Evolutionary conservation across 2,329 filamentous ascomycete genomes (phyloP).

Genomic region (Arthrobotrys entomopaga): DNA sequence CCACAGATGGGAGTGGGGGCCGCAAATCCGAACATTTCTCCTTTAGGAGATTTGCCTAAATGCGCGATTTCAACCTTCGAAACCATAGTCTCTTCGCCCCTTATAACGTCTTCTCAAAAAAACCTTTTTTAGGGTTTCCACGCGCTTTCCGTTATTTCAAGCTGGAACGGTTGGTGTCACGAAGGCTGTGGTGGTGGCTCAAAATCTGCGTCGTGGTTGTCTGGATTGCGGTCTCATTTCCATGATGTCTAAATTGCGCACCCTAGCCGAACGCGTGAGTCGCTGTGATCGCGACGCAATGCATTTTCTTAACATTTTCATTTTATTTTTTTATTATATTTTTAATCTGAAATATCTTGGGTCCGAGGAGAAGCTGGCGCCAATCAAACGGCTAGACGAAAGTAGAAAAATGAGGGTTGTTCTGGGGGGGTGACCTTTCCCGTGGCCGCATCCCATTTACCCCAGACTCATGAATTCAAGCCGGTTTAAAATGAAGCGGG

Average conservation of each 20-base stretch:
- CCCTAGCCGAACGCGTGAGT: not conserved
- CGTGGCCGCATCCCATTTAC: constrained; percentile 42
- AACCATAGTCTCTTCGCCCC: constrained; percentile 35
- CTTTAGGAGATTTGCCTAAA: constrained; percentile 47
- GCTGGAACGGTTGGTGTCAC: not conserved
- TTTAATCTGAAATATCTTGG: not conserved
- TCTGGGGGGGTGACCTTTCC: not conserved
- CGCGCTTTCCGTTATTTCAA: constrained; percentile 41
- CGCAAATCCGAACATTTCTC: constrained; percentile 45
- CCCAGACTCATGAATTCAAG: constrained; percentile 39
- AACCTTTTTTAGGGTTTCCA: constrained; percentile 38
- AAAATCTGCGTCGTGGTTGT: constrained; percentile 4
- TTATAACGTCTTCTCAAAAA: constrained; percentile 6
- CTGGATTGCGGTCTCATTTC: constrained; percentile 20
- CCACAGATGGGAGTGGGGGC: constrained; percentile 50
- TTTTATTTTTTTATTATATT: constrained; percentile 4
- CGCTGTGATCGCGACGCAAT: too few relatives aligned
- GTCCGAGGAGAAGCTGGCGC: constrained; percentile 6
- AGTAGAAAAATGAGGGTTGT: too few relatives aligned
- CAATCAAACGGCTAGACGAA: constrained; percentile 31
- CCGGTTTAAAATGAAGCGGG: constrained; percentile 30
- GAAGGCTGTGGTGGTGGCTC: not conserved
- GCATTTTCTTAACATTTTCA: constrained; percentile 7
- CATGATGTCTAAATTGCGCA: constrained; percentile 33
- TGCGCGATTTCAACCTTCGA: constrained; percentile 53